Base-by-base conservation (phyloP, 2,329 filamentous ascomycete genomes). In the Scorias spongiosa region DNA sequence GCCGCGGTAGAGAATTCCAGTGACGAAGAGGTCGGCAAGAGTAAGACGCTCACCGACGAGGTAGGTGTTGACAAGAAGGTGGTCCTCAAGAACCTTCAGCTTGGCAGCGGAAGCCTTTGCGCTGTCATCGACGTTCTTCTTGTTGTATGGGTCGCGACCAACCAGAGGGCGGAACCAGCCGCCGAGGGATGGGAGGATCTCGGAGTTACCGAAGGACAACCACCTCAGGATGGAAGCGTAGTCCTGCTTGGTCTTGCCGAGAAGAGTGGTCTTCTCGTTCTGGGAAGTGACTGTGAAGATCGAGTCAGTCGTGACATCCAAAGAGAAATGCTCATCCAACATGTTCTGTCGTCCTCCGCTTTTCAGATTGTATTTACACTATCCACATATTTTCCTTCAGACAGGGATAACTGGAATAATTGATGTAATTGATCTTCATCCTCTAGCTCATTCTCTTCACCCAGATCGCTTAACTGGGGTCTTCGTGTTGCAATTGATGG, bases 171-270 rank as follows among this genome's bases (percentile, higher is more conserved):
- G 76, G 79, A 84, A 91, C 85, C 86, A 95, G 64, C 66, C 73
- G 68, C 74, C 80, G 54, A 96, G 69, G 53, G 69, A 65, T 52
- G 76, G 66, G 55, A 94, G 74, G 60, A 95, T 65, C 74, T 98
- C 89, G 48, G 70, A 66, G 80, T 96, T 98, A 78, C 82, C 84
- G 71, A 81, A 96, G 54, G 89, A 96, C 81, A 95, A 80, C 91
- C 91, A 98, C 70, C 84, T 85, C 65, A 98, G 76, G 68, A 98
- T 98, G 57, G 88, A 88, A 59, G 91, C 91, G 69, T 96, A 87
- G 80, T 98, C 91, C 76, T 98, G 89, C 83, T 98, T 98, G 72
- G 88, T 98, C 82, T 96, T 96, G 64, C 91, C 91, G 59, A 98
- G 80, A 55, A 98, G 87, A 57, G 87, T 93, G 60, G 91, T 98